Evolutionary conservation across 192 early-diverging fungal species (phyloP), one percentile per base, ranked within the genome.

Genomic region (Coemansia sp.): DNA sequence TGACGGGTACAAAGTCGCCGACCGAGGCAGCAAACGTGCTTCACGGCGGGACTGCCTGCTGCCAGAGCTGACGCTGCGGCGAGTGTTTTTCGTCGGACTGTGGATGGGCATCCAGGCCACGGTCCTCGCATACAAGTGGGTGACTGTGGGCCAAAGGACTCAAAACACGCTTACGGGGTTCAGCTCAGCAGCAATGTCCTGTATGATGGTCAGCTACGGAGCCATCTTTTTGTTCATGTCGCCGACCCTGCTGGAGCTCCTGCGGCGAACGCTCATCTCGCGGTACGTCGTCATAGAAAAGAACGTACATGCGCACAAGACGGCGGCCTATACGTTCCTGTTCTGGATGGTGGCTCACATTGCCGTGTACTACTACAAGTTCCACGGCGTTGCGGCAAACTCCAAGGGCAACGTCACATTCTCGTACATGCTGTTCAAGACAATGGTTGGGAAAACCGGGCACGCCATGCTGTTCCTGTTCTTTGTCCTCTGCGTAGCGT

Each of bases 221-320:
- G 67, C 83, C n/a, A 85, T 86, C 22, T 72, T 87, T 21, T 69
- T 84, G 19, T 87, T 96, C 66, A 90, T 95, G 56, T 93, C 88
- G 68, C 78, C 89, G 18, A 91, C 89, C 52, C 55, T 90, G 53
- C 86, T 95, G 53, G 89, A 90, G 54, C 77, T 83, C 33, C 58
- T 93, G 9, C 83, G 93, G 34, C 82, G 83, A 11, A 93, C 93
- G 37, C 83, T 89, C 54, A 63, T 93, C 34, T 83, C 83, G 61
- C 81, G 83, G 18, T 81, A 88, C 52, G 76, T 95, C 5, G 85
- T 86, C 4, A 88, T 93, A 50, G 91, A 93, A 68, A 90, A 93
- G 80, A 92, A 91, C 74, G 86, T 93, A 24, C 84, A 87, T 26
- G 90, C 91, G 46, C 91, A 93, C 81, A 91, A 91, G 66, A 56